Evolutionary conservation across 306 rosid genomes (phyloP).

Genomic region (Carpinus fangiana): DNA sequence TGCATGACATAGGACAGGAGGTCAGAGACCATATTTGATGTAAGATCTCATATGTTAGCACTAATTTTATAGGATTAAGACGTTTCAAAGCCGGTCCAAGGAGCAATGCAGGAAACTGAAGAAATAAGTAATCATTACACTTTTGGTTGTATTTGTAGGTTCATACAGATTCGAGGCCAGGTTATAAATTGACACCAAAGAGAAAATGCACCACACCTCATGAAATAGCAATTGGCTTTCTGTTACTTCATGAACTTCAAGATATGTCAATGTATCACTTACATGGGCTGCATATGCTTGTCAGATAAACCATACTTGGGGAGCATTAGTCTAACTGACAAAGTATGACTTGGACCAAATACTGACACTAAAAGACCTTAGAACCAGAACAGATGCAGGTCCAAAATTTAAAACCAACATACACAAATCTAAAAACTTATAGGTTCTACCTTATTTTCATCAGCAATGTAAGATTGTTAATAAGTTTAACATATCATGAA

Average conservation of each 20-base stretch:
- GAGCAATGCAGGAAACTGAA: not conserved
- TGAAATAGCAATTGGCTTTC: not conserved
- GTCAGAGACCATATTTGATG: not conserved
- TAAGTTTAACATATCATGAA: not conserved
- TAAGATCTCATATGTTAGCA: not conserved
- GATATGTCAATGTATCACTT: not conserved
- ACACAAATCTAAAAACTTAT: not conserved
- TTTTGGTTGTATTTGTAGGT: not conserved
- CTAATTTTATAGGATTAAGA: not conserved
- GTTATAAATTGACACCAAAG: not conserved
- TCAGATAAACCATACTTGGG: not conserved
- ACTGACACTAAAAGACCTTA: not conserved
- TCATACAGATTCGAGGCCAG: not conserved
- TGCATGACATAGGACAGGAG: not conserved
- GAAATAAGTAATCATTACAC: not conserved
- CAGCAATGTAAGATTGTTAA: not conserved
- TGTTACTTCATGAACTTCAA: not conserved
- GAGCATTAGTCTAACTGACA: not conserved
- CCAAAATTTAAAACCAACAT: not conserved
- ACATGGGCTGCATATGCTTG: constrained; percentile 1
- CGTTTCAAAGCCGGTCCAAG: not conserved
- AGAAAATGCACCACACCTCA: not conserved
- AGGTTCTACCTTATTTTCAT: not conserved
- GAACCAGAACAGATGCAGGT: not conserved
- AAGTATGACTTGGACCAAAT: not conserved